Evolutionary conservation across 1,284 basidiomycete genomes (phyloP).

Genomic region (Kalmanozyma brasiliensis): DNA sequence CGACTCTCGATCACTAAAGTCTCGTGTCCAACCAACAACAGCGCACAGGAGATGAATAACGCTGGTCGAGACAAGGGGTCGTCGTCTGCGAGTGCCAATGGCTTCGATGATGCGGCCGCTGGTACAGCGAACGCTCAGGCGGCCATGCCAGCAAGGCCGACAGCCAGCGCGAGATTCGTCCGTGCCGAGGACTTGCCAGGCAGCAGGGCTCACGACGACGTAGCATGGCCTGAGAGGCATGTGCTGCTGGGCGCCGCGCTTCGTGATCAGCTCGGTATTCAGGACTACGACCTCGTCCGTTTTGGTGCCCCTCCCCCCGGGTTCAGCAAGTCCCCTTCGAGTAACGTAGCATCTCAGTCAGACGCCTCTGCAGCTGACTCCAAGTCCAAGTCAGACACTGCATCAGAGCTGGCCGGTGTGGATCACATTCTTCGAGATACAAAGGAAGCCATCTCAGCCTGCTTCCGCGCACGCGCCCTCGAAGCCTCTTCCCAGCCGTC

Average conservation of each 20-base stretch:
- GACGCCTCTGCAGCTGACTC: neutral
- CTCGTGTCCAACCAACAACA: conserved; percentile 50
- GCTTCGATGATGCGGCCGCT: conserved; percentile 6
- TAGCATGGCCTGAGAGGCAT: conserved; percentile 56
- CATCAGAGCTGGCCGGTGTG: conserved; percentile 32
- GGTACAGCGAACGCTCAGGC: conserved; percentile 1
- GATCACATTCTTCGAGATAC: conserved; percentile 29
- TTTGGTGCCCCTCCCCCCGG: conserved; percentile 54
- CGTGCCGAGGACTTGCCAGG: conserved; percentile 17
- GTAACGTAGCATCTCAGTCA: neutral
- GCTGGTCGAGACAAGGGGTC: conserved; percentile 24
- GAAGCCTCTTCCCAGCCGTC: conserved; percentile 7
- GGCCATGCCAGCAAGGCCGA: conserved; percentile 32
- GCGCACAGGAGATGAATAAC: conserved; percentile 30
- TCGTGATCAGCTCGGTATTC: conserved; percentile 53
- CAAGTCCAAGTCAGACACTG: neutral
- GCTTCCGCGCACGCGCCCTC: conserved; percentile 41
- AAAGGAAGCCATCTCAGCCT: conserved; percentile 22
- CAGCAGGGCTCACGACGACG: neutral
- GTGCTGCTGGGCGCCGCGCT: conserved; percentile 48
- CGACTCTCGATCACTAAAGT: conserved; percentile 52
- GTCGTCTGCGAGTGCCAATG: conserved; percentile 3
- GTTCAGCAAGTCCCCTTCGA: conserved; percentile 7
- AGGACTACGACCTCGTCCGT: conserved; percentile 56
- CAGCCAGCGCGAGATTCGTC: conserved; percentile 48